Evolutionary conservation across 106 monocot genomes (phyloP), one percentile per base, ranked within the genome.

Genomic region (Allium sativum): DNA sequence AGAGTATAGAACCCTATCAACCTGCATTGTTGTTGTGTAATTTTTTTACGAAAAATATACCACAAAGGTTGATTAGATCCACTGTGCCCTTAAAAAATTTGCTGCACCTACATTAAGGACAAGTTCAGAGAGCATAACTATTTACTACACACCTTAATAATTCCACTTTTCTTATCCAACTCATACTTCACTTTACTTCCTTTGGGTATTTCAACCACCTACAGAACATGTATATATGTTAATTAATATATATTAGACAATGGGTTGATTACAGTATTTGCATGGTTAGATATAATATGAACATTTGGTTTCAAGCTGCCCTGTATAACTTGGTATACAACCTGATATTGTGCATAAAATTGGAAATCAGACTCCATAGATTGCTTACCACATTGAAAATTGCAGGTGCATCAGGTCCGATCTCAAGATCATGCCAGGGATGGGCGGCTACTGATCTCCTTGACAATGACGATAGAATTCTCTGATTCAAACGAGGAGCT

Each of bases 141-240:
- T 31, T 31, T 2, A 31, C 31, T 60, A 62, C 58, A 41, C 14
- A 84, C 89, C 84, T 81, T 89, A 56, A 89, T 84, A 69, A 89
- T 42, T 47, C 89, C 89, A 14, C 84, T 89, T 76, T 89, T 89
- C 78, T 89, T 89, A 76, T 89, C 89, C 45, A 80, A 83, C 18
- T 87, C 87, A 66, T 87, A 87, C 63, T 87, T 87, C 19, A 87
- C 83, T 69, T 89, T 89, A 61, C 89, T 89, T 52, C 89, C 89
- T 55, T 76, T 89, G 21, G 84, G 65, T 44, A 89, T 89, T 65
- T 89, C 89, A 53, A 89, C 81, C n/a, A 89, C 89, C 89, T 89
- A 18, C 41, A 46, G 17, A n/a, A 67, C 18, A 18, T 7, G 18
- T 55, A 71, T 17, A 42, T 2, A 41, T 18, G 18, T 43, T 43